These are phyloP conservation scores for Annona cherimola DNA, from an alignment of 164 flowering plant species.

Conservation along the genomic window DNA sequence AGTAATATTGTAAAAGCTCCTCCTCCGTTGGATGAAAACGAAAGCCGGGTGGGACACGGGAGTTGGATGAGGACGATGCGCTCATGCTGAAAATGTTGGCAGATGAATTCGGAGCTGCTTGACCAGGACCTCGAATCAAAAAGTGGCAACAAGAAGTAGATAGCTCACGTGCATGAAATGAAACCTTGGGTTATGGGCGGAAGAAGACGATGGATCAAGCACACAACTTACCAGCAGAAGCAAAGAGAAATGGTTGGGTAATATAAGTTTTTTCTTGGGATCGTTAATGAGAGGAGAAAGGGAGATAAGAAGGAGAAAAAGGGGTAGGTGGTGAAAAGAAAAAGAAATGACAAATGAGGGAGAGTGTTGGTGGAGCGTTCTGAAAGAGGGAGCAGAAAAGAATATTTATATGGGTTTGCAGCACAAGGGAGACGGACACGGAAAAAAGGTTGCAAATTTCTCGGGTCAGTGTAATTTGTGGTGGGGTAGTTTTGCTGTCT, in stretches of 20 bases:
- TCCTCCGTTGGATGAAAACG: conserved; percentile 94
- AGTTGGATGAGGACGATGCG: conserved; percentile 66
- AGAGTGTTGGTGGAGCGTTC: background rate
- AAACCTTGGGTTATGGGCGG: background rate
- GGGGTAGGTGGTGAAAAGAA: background rate
- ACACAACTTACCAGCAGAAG: background rate
- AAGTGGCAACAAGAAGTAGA: background rate
- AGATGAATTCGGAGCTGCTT: background rate
- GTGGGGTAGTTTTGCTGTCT: conserved; percentile 4
- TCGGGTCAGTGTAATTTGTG: conserved; percentile 8
- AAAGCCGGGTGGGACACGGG: conserved; percentile 88
- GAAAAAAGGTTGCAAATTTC: conserved; percentile 4
- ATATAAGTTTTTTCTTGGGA: background rate
- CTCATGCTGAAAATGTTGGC: conserved; percentile 33
- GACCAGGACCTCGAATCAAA: background rate
- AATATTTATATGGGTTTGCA: conserved; percentile 4
- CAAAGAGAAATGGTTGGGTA: background rate
- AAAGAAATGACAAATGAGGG: no score
- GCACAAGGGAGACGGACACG: background rate
- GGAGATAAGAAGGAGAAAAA: background rate
- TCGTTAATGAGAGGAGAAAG: background rate
- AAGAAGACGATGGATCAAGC: background rate
- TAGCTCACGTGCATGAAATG: background rate
- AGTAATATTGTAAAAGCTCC: conserved; percentile 83
- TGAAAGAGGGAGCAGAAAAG: background rate